Evolutionary conservation across 2,329 filamentous ascomycete species (phyloP).

Genomic region (Clarireedia monteithiana): DNA sequence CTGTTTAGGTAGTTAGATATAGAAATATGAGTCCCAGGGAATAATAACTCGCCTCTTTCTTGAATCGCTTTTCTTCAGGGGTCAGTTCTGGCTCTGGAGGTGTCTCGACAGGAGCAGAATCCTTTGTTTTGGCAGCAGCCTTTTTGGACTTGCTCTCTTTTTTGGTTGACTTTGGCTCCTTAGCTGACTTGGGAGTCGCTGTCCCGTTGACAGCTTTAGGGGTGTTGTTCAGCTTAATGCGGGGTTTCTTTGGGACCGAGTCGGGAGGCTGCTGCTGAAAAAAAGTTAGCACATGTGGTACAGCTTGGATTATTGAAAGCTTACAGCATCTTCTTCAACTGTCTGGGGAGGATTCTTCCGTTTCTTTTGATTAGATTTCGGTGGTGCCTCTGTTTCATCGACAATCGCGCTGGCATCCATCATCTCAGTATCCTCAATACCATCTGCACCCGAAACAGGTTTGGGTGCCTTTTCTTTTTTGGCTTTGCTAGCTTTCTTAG

Average conservation of each 20-base stretch:
- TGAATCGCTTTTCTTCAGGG: conserved; percentile 47
- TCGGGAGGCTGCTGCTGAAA: conserved; percentile 30
- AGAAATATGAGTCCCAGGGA: background rate
- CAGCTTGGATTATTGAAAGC: conserved; percentile 16
- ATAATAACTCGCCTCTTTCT: conserved; percentile 46
- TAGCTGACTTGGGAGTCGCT: conserved; percentile 22
- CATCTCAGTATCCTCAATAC: conserved; percentile 54
- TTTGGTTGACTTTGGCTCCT: conserved; percentile 31
- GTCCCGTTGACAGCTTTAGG: conserved; percentile 57
- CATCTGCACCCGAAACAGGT: conserved; percentile 40
- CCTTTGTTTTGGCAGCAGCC: conserved; percentile 44
- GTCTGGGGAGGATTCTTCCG: conserved; percentile 60
- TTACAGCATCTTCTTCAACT: conserved; percentile 59
- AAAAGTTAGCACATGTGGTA: background rate
- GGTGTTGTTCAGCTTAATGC: conserved; percentile 57
- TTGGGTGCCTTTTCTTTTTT: conserved; percentile 35
- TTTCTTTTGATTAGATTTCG: conserved; percentile 61
- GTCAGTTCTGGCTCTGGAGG: conserved; percentile 51
- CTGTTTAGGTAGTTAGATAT: conserved; percentile 36
- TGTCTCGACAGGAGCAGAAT: conserved; percentile 42
- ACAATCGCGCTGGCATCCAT: conserved; percentile 44
- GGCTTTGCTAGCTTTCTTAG: conserved; percentile 35
- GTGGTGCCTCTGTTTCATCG: conserved; percentile 38
- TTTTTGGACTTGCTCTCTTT: conserved; percentile 39
- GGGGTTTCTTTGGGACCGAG: conserved; percentile 56